phyloP scores from a whole-genome alignment of 768 basidiomycete species.

The Tricholomella constricta region DNA sequence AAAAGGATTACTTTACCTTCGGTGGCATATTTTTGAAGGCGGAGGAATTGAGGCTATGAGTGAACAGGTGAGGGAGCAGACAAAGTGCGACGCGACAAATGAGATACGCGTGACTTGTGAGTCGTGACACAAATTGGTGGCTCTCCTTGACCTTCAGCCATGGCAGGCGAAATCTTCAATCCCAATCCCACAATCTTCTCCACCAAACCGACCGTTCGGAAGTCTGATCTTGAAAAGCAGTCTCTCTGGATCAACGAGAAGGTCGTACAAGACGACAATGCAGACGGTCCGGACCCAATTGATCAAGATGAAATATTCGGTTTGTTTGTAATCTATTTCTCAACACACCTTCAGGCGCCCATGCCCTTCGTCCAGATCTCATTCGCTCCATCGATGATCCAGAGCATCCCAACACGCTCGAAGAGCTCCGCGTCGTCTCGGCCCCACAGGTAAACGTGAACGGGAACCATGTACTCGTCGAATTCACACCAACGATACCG shows the following conservation, averaged over 20 bases:
- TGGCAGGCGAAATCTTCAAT: conserved; percentile 73
- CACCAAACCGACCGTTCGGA: conserved; percentile 46
- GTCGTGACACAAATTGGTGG: conserved; percentile 14
- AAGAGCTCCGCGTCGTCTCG: conserved; percentile 94
- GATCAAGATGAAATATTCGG: conserved; percentile 95
- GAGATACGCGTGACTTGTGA: conserved; percentile 30
- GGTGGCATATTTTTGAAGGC: conserved; percentile 33
- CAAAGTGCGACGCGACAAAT: conserved; percentile 12
- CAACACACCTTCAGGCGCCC: not conserved
- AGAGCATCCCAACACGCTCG: conserved; percentile 91
- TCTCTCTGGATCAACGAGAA: conserved; percentile 66
- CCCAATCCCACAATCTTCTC: conserved; percentile 87
- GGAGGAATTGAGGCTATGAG: conserved; percentile 1
- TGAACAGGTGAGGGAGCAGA: not conserved
- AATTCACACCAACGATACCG: conserved; percentile 97
- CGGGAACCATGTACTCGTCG: conserved; percentile 74
- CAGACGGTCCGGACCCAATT: conserved; percentile 67
- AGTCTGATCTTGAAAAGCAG: conserved; percentile 41
- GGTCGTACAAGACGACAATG: conserved; percentile 45
- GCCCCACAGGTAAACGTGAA: conserved; percentile 71
- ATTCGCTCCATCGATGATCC: conserved; percentile 93
- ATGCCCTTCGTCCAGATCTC: conserved; percentile 66
- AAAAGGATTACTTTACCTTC: conserved; percentile 30
- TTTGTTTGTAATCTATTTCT: conserved; percentile 28
- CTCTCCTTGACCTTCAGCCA: conserved; percentile 26